Base-by-base conservation (phyloP, 148 eudicot genomes). In the Vaccinium corymbosum region DNA sequence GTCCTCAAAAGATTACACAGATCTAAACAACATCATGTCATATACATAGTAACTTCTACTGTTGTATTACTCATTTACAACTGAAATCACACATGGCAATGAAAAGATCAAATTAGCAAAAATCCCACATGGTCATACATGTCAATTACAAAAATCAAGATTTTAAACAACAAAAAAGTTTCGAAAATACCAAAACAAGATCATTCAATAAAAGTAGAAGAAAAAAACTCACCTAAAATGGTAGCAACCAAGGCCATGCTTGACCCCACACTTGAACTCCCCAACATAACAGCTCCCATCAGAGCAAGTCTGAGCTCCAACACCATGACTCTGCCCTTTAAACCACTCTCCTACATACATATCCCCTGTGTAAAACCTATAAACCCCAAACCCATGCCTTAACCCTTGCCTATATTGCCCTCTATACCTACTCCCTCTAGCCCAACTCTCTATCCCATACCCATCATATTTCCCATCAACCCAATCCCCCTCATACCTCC, bases 401-500 rank as follows among this genome's bases (percentile, higher is more conserved):
- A 91, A 82, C 0, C 99, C 99, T 56, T 84, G 89, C 82, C 94
- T 85, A 55, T 97, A 97, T 81, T 91, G 94, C 15, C 99, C 99
- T 72, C 93, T 81, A 57, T 94, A 97, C 27, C 89, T 81, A 48
- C 99, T 97, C 7, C 99, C 99, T 46, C 89, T 90, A 0, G 93
- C 91, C 99, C 99, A 97, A 61, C 94, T 92, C 86, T 97, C 99
- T 6, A 97, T 90, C 51, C 99, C 99, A 83, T 91, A 89, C 29
- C 99, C 99, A 82, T 97, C 99, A 71, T 94, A 94, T 29, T 71
- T 90, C 29, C 97, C 97, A 55, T 97, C 98, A 5, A 97, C 87
- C 99, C 99, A 97, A 88, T 97, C 98, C 1, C 99, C 99, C 79
- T 97, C 99, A 59, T 97, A 97, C 38, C 97, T 88, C 17, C 99